These are phyloP conservation scores for Arabidopsis hybrid DNA, from an alignment of 441 rosid species.

Conservation along the genomic window DNA sequence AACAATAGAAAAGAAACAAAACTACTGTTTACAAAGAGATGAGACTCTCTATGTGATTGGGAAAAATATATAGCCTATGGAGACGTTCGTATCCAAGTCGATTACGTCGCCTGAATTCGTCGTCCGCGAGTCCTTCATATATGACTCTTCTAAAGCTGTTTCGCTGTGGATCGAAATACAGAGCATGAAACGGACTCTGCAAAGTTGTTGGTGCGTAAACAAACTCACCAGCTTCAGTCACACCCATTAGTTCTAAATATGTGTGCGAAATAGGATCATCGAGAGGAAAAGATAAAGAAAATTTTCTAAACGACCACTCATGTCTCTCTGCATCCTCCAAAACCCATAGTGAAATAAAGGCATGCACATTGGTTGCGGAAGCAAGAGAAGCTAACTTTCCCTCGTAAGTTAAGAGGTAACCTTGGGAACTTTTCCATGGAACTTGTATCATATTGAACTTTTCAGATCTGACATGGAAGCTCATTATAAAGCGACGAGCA, in stretches of 20 bases:
- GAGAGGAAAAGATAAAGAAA: background rate
- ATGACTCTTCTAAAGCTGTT: background rate
- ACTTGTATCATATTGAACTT: too few relatives aligned
- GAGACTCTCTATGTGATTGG: background rate
- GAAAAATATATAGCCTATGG: too few relatives aligned
- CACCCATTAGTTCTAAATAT: background rate
- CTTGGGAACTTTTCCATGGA: too few relatives aligned
- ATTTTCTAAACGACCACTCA: background rate
- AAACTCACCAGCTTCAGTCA: background rate
- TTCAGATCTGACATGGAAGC: too few relatives aligned
- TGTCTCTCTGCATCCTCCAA: background rate
- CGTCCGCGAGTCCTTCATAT: background rate
- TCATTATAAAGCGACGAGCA: too few relatives aligned
- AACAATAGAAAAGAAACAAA: background rate
- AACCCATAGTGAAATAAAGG: background rate
- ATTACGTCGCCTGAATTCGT: background rate
- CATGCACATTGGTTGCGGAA: too few relatives aligned
- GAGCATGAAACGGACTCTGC: background rate
- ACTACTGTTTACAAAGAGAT: background rate
- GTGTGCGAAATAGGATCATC: background rate
- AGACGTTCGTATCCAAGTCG: too few relatives aligned
- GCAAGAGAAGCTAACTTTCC: too few relatives aligned
- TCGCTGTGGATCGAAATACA: background rate
- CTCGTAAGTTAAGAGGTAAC: too few relatives aligned
- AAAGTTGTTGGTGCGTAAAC: background rate